Base-by-base conservation (phyloP, 192 early-diverging fungal genomes). In the Backusella morwellensis region DNA sequence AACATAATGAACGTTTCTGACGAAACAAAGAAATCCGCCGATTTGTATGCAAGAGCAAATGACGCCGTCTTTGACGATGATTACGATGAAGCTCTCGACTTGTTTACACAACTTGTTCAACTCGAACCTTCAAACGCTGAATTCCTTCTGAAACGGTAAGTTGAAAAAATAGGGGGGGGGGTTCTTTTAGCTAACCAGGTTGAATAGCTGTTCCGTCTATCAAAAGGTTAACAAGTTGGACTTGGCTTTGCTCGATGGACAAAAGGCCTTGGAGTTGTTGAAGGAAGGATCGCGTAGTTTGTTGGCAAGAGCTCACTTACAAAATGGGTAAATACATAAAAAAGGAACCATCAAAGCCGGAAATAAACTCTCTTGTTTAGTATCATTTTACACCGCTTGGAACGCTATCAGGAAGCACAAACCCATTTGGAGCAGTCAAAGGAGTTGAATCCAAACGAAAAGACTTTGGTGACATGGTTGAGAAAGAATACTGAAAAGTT, bases 61-160 rank as follows among this genome's bases (percentile, higher is more conserved):
- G 88, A 92, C 75, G 92, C 92, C 44, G 94, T 91, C 78, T 90
- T 93, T 78, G 91, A 93, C 70, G 93, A 93, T 71, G 92, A 94
- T 73, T 96, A 88, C 75, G 88, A 91, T 52, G 85, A 88, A 52
- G 92, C 95, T 38, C 84, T 94, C 73, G 77, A 78, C 7, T 86
- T 95, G 38, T 95, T 89, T 81, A 88, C 87, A 6, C 82, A 91
- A 76, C 90, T 92, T 23, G 90, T 95, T 75, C 80, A 86, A 4
- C 72, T 87, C 1, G 88, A 92, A 77, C 86, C 91, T 54, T 80
- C 86, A 1, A 85, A 89, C 54, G 79, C 87, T 67, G 91, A 93
- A 70, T 91, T 88, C 82, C 90, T 90, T 72, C 77, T 95, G 41
- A 91, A 89, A 74, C 85, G 88, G 86, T 89, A 80, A 75, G 36